Evolutionary conservation across 768 basidiomycete species (phyloP), one percentile per base, ranked within the genome.

Genomic region (Gymnopilus dilepis): DNA sequence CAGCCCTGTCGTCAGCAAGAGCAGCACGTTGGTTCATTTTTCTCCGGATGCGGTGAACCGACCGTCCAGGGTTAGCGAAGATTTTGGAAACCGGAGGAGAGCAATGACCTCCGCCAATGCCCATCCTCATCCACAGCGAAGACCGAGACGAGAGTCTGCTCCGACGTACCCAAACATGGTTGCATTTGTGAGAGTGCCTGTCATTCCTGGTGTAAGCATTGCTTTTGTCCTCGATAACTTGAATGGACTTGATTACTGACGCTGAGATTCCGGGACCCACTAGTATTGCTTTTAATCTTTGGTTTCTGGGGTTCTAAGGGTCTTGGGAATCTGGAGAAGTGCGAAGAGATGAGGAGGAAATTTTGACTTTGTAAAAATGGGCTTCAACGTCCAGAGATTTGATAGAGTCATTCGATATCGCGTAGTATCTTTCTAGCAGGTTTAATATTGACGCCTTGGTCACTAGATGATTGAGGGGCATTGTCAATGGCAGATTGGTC

Each of bases 1-100:
- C 43, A 47, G 43, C 15, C 43, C 43, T 26, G 43, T 47, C 43
- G 43, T 47, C 43, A 47, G 43, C 43, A 47, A 47, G 22, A 47
- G 21, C 9, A 47, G 43, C 22, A 47, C 43, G 3, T 13, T 47
- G 43, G 43, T 47, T 47, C 43, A 47, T 47, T 47, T 47, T 47
- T 11, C 43, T 24, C 24, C 43, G 2, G 43, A 47, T 47, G 24
- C 22, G 3, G 43, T 47, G 11, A 24, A 47, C 22, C 24, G 24
- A 24, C 24, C 21, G 21, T 22, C 22, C 43, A 47, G 43, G 43
- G 43, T 22, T 26, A 9, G 24, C 22, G 11, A 13, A 47, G 22
- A 6, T 4, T 47, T 12, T 12, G 34, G 34, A 37, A 37, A 37
- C 8, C 34, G 34, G 34, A 47, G 43, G 26, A 11, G 6, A 13